phyloP scores from a whole-genome alignment of 1,284 basidiomycete species.

The Microbotryomycetes sp. region DNA sequence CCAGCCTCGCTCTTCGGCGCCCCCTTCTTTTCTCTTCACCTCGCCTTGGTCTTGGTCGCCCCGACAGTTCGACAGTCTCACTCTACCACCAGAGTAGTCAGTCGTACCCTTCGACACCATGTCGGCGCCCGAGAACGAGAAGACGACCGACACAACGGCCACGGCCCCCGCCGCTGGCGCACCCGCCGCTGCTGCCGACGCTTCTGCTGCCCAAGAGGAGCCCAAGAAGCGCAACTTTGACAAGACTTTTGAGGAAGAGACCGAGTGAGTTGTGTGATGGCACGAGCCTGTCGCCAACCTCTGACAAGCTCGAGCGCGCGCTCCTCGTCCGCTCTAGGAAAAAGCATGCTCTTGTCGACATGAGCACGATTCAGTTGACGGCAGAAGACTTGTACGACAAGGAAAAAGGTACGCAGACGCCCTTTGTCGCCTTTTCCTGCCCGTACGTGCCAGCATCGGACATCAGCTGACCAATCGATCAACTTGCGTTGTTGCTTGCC shows the following conservation, averaged over 20 bases:
- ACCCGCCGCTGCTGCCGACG: neutral
- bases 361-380: slow-evolving; percentile 65
- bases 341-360: slow-evolving; percentile 42
- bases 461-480: neutral
- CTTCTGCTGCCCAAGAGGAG: neutral
- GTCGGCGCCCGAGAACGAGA: neutral
- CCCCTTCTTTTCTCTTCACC: neutral
- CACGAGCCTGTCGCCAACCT: neutral
- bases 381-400: slow-evolving; percentile 66
- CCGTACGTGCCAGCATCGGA: neutral
- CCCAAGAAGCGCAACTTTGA: neutral
- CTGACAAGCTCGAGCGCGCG: neutral
- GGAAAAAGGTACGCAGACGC: neutral
- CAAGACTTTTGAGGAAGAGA: neutral
- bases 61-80: neutral
- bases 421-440: neutral
- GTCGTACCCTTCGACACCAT: too few relatives aligned
- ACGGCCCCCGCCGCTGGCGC: neutral
- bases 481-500: neutral
- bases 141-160: neutral
- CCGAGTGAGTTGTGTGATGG: neutral
- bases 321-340: neutral
- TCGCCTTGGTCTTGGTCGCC: neutral
- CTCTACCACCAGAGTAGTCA: neutral
- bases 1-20: too few relatives aligned